Evolutionary conservation across 2,329 filamentous ascomycete species (phyloP).

Genomic region (Zalaria sp.): DNA sequence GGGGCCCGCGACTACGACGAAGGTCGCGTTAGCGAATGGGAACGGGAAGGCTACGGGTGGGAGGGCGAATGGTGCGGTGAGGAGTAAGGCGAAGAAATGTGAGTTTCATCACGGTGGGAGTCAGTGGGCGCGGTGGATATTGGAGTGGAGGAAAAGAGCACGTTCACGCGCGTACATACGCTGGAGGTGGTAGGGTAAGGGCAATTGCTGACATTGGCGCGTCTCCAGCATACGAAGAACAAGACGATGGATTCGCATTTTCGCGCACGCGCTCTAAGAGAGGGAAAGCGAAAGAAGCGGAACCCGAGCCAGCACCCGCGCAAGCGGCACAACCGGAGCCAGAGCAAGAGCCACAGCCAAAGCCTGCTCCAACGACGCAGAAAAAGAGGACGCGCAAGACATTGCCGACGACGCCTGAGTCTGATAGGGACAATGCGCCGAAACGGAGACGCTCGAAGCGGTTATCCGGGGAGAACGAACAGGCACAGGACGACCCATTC

Average conservation of each 20-base stretch:
- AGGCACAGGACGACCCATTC: constrained; percentile 9
- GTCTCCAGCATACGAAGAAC: constrained; percentile 26
- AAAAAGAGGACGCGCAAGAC: constrained; percentile 19
- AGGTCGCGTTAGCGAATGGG: constrained; percentile 20
- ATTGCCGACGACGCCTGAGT: constrained; percentile 19
- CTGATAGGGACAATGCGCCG: constrained; percentile 14
- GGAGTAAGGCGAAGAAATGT: constrained; percentile 6
- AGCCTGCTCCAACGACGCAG: constrained; percentile 11
- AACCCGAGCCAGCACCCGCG: constrained; percentile 12
- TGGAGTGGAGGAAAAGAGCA: too few species aligned
- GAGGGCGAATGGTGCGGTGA: constrained; percentile 1
- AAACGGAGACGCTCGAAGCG: constrained; percentile 30
- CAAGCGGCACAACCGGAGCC: constrained; percentile 3
- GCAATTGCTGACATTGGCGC: constrained; percentile 5
- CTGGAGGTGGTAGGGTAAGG: not conserved
- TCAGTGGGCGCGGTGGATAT: not conserved
- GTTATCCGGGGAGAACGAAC: constrained; percentile 26
- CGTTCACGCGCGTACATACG: not conserved
- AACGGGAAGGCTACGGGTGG: constrained; percentile 6
- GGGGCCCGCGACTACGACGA: constrained; percentile 18
- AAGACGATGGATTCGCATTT: constrained; percentile 35
- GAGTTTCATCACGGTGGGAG: constrained; percentile 1
- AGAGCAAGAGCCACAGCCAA: constrained; percentile 7
- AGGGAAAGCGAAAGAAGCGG: constrained; percentile 16
- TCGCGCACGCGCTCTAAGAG: constrained; percentile 24